Evolutionary conservation across 805 yeast species (phyloP).

Genomic region (Maudiozyma saulgeensis): DNA sequence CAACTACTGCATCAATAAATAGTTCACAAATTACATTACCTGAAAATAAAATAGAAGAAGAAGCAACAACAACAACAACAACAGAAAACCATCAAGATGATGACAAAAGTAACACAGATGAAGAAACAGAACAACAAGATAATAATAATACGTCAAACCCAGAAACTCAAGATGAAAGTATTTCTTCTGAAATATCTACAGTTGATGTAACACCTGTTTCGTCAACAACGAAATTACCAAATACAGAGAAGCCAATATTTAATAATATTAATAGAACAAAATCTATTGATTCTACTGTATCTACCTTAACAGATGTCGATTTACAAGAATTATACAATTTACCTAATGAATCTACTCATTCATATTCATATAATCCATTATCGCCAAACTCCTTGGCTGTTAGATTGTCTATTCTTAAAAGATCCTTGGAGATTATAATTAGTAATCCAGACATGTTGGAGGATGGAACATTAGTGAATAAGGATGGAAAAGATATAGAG

Average conservation of each 20-base stretch:
- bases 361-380: constrained; percentile 75
- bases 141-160: neutral
- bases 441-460: constrained; percentile 42
- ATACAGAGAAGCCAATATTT: neutral
- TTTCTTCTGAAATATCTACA: neutral
- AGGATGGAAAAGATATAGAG: neutral
- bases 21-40: neutral
- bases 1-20: neutral
- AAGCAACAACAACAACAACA: neutral
- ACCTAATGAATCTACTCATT: constrained; percentile 73
- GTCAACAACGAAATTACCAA: neutral
- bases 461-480: neutral
- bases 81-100: no score
- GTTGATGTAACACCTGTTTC: neutral
- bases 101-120: no score
- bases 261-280: constrained; percentile 1
- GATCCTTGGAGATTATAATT: constrained; percentile 65
- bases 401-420: constrained; percentile 60
- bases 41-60: neutral
- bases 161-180: neutral
- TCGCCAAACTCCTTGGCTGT: constrained; percentile 75
- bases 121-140: neutral
- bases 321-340: constrained; percentile 45
- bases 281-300: constrained; percentile 8
- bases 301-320: constrained; percentile 21